Evolutionary conservation across 768 basidiomycete genomes (phyloP).

Genomic region (Trametes maxima): DNA sequence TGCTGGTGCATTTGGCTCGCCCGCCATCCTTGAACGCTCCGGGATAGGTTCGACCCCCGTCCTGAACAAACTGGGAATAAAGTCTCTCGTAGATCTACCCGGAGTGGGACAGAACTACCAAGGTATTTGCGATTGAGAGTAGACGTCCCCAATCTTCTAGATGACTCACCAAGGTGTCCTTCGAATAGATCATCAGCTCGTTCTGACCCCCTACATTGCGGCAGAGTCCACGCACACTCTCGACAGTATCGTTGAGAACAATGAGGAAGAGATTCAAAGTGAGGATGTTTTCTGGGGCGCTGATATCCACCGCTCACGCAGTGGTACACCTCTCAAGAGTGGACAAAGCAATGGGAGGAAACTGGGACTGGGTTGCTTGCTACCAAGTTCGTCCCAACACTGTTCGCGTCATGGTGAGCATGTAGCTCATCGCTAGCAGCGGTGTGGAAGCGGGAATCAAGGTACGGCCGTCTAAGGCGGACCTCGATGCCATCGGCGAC

Average conservation of each 20-base stretch:
- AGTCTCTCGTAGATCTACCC: constrained; percentile 39
- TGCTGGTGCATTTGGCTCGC: constrained; percentile 47
- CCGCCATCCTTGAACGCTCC: constrained; percentile 58
- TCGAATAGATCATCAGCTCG: constrained; percentile 35
- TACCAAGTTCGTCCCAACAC: constrained; percentile 45
- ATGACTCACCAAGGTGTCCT: neutral
- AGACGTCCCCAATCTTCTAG: neutral
- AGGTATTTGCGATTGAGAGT: constrained; percentile 3
- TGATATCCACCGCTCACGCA: too few relatives aligned
- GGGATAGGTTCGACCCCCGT: constrained; percentile 42
- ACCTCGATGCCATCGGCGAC: constrained; percentile 51
- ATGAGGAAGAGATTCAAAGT: constrained; percentile 44
- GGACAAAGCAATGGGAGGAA: constrained; percentile 37
- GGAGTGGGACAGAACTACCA: constrained; percentile 49
- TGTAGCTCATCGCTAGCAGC: constrained; percentile 32
- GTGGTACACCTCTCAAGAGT: constrained; percentile 27
- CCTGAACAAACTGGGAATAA: constrained; percentile 36
- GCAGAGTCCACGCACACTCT: constrained; percentile 50
- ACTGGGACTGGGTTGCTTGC: constrained; percentile 52
- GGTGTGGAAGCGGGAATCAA: constrained; percentile 59
- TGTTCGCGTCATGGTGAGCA: neutral
- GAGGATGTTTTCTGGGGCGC: constrained; percentile 8
- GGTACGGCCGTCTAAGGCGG: constrained; percentile 51
- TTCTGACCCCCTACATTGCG: constrained; percentile 40
- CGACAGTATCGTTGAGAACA: constrained; percentile 48